These are phyloP conservation scores for Diospyros kaki DNA, from an alignment of 148 eudicot genomes.

Conservation along the genomic window DNA sequence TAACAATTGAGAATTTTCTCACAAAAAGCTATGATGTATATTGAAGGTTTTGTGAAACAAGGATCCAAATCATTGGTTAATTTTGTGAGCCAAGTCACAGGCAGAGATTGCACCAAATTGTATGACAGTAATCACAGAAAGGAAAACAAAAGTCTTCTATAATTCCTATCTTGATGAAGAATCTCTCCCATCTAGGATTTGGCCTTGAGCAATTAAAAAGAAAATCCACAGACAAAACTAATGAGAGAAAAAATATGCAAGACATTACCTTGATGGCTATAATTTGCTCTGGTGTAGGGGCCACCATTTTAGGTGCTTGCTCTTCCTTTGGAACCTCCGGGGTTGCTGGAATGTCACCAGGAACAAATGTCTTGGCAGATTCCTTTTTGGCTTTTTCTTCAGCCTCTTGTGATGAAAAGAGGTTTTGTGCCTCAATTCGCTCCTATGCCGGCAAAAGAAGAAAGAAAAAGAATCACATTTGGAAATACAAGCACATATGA, in stretches of 20 bases:
- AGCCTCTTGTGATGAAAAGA: conserved; percentile 93
- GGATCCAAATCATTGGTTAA: neutral
- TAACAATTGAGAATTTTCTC: neutral
- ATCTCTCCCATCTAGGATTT: neutral
- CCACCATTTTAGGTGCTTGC: conserved; percentile 52
- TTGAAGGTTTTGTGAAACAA: neutral
- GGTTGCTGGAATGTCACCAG: conserved; percentile 44
- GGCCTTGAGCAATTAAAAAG: neutral
- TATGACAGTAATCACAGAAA: neutral
- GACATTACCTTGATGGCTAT: conserved; percentile 81
- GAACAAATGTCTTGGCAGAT: conserved; percentile 57
- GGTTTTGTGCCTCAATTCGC: conserved; percentile 61
- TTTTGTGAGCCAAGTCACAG: neutral
- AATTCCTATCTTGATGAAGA: neutral
- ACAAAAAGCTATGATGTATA: neutral
- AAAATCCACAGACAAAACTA: neutral
- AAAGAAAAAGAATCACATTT: neutral
- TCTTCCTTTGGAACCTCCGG: conserved; percentile 68
- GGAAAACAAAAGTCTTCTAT: conserved; percentile 1
- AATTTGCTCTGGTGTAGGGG: conserved; percentile 97
- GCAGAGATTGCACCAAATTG: neutral
- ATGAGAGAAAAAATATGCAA: conserved; percentile 5
- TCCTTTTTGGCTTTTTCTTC: conserved; percentile 69
- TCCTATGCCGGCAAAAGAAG: conserved; percentile 39
- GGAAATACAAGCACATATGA: neutral